These are phyloP conservation scores for Drosera capensis DNA, from an alignment of 148 eudicot genomes.

Conservation along the genomic window DNA sequence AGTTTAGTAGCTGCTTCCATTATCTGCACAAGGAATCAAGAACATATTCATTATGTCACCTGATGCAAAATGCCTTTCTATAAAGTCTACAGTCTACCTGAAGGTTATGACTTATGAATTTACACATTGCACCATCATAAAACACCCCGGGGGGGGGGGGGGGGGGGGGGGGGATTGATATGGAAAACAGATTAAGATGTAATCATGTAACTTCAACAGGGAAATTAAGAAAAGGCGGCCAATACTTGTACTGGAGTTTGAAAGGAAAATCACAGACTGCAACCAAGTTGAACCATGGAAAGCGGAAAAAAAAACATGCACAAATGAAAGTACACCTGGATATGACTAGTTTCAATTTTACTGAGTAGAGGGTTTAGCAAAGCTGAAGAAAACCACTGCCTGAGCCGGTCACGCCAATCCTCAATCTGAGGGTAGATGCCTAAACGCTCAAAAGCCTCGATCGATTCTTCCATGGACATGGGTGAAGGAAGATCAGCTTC, in stretches of 20 bases:
- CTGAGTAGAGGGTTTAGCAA: conserved; percentile 56
- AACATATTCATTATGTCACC: background rate
- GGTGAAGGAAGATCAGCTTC: conserved; percentile 81
- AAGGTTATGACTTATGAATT: no score
- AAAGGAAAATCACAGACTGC: no score
- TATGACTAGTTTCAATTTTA: conserved; percentile 73
- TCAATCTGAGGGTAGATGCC: conserved; percentile 86
- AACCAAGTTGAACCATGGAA: conserved; percentile 1
- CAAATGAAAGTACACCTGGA: conserved; percentile 33
- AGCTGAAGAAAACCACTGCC: conserved; percentile 94
- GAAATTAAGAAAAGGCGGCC: no score
- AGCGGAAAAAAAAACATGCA: background rate
- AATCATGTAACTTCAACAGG: no score
- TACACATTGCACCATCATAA: no score
- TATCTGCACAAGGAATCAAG: conserved; percentile 25
- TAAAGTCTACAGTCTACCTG: no score
- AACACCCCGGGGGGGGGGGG: no score
- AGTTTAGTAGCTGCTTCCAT: conserved; percentile 75
- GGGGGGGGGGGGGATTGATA: no score
- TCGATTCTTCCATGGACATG: conserved; percentile 90
- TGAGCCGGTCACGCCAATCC: conserved; percentile 76
- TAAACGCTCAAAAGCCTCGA: conserved; percentile 62
- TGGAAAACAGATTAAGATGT: no score
- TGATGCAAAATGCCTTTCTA: no score
- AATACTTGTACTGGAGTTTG: no score